Percentiles rank a stretch among this genome's conserved stretches.
phyloP scores from a whole-genome alignment of 1,284 basidiomycete genomes.

The Rhodotorula glutinis region DNA sequence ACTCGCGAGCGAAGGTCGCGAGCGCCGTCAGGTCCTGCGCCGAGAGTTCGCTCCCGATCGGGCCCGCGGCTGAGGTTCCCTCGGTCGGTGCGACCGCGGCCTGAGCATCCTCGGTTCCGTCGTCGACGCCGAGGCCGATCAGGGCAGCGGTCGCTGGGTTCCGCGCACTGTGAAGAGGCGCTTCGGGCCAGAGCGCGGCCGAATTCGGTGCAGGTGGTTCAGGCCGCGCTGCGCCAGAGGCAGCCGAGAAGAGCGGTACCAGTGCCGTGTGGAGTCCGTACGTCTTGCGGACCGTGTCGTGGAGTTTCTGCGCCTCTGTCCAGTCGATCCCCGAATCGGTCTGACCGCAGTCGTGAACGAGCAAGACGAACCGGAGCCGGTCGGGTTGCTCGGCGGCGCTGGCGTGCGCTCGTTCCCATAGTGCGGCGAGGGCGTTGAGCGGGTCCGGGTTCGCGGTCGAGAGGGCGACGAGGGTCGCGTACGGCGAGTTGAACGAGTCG shows the following conservation, averaged over 20 bases:
- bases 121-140: slow-evolving; percentile 15
- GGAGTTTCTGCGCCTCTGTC: slow-evolving; percentile 37
- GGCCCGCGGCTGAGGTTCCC: too few relatives aligned
- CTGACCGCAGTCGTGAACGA: slow-evolving; percentile 42
- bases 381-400: slow-evolving; percentile 35
- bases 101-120: not conserved
- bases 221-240: slow-evolving; percentile 1
- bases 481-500: slow-evolving; percentile 32
- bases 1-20: slow-evolving; percentile 79
- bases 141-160: not conserved
- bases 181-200: slow-evolving; percentile 4
- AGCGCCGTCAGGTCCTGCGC: slow-evolving; percentile 50
- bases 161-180: not conserved
- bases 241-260: slow-evolving; percentile 37
- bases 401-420: slow-evolving; percentile 42
- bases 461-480: slow-evolving; percentile 40
- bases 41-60: slow-evolving; percentile 7
- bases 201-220: slow-evolving; percentile 7
- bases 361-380: slow-evolving; percentile 44
- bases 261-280: slow-evolving; percentile 43
- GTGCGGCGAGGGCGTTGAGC: slow-evolving; percentile 42
- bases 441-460: slow-evolving; percentile 45
- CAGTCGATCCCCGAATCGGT: slow-evolving; percentile 13
- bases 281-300: slow-evolving; percentile 42
- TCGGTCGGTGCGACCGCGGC: too few relatives aligned